These are phyloP conservation scores for Deakozyma indianensis DNA, from an alignment of 805 yeast species.

Conservation along the genomic window DNA sequence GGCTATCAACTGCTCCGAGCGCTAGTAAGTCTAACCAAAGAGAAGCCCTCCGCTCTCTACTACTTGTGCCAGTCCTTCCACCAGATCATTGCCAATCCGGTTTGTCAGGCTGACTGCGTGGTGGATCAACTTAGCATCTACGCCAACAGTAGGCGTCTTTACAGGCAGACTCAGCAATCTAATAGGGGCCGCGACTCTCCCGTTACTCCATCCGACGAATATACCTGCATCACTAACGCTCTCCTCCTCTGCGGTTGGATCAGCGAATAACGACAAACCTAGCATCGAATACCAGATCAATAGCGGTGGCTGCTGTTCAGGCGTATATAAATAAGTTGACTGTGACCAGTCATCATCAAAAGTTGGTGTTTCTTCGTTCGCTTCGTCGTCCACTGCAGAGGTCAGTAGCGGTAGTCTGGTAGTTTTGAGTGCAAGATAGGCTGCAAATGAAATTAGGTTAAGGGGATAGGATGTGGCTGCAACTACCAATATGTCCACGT, in stretches of 20 bases:
- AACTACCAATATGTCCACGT: conserved; percentile 65
- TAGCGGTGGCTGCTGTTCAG: conserved; percentile 51
- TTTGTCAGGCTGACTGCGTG: not conserved
- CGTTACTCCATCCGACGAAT: conserved; percentile 54
- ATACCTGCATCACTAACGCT: conserved; percentile 78
- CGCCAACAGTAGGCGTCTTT: not conserved
- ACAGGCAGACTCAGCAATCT: conserved; percentile 15
- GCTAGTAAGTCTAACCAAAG: not conserved
- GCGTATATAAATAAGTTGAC: conserved; percentile 31
- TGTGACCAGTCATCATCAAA: conserved; percentile 79
- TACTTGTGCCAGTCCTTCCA: not conserved
- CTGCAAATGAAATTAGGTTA: conserved; percentile 63
- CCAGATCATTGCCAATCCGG: not conserved
- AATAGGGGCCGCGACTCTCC: conserved; percentile 59
- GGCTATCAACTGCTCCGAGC: no score
- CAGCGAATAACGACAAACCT: conserved; percentile 57
- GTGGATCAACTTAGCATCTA: not conserved
- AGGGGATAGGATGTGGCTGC: conserved; percentile 72
- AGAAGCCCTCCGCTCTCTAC: not conserved
- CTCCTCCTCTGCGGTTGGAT: conserved; percentile 83
- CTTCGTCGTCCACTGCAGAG: conserved; percentile 48
- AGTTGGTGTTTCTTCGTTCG: conserved; percentile 74
- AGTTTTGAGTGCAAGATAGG: conserved; percentile 66
- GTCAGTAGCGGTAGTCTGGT: conserved; percentile 61
- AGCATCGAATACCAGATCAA: conserved; percentile 63